These are phyloP conservation scores for Aegilops umbellulata DNA, from an alignment of 176 grass and related monocot species.

Conservation along the genomic window DNA sequence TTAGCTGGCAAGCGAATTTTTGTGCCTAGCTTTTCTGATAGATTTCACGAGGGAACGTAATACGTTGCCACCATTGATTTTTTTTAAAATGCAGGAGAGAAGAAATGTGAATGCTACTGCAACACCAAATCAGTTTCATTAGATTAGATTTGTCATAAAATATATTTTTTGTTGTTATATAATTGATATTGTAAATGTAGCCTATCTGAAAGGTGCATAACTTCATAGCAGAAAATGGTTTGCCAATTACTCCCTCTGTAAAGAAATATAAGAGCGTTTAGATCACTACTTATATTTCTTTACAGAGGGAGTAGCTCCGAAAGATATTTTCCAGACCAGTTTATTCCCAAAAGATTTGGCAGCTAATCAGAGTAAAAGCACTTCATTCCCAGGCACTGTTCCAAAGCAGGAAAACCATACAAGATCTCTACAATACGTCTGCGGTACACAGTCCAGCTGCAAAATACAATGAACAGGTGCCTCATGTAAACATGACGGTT, in stretches of 20 bases:
- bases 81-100: neutral
- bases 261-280: too few relatives aligned
- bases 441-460: slow-evolving; percentile 9
- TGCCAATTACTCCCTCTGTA: too few relatives aligned
- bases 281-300: too few relatives aligned
- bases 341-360: neutral
- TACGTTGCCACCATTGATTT: neutral
- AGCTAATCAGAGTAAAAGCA: neutral
- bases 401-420: neutral
- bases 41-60: neutral
- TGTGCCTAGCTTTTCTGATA: neutral
- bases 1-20: neutral
- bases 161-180: too few relatives aligned
- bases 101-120: neutral
- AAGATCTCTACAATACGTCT: slow-evolving; percentile 17
- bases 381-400: neutral
- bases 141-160: too few relatives aligned
- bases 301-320: neutral
- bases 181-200: too few relatives aligned
- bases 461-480: slow-evolving; percentile 7
- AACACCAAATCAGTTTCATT: too few relatives aligned
- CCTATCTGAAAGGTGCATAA: too few relatives aligned
- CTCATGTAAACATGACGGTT: slow-evolving; percentile 29
- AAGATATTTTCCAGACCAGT: neutral
- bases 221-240: too few relatives aligned